Evolutionary conservation across 2,329 filamentous ascomycete genomes (phyloP).

Genomic region (Emmonsia crescens): DNA sequence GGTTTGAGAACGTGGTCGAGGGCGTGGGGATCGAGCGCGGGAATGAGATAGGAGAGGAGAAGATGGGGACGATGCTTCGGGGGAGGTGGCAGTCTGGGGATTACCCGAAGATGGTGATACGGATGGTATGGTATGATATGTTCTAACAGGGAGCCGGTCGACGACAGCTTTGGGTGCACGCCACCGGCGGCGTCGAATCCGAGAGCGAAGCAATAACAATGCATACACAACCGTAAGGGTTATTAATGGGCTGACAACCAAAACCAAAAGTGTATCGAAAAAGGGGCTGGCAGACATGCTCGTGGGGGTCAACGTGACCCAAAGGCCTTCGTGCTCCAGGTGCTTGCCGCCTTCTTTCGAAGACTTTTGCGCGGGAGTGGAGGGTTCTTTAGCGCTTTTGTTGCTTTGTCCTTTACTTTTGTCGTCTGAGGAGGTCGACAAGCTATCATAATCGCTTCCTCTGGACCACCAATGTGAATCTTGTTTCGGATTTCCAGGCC

Average conservation of each 20-base stretch:
- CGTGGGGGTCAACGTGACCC: constrained; percentile 91
- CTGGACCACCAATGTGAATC: constrained; percentile 26
- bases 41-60: constrained; percentile 58
- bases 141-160: constrained; percentile 85
- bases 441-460: neutral
- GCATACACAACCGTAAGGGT: constrained; percentile 90
- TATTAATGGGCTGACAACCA: constrained; percentile 89
- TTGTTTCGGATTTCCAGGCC: constrained; percentile 8
- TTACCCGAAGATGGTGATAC: constrained; percentile 47
- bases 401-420: constrained; percentile 9
- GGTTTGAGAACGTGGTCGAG: constrained; percentile 31
- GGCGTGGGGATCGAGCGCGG: constrained; percentile 20
- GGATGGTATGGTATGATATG: constrained; percentile 73
- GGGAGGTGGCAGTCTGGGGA: constrained; percentile 49
- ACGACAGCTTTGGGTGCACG: constrained; percentile 95
- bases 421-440: neutral
- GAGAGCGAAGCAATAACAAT: constrained; percentile 72
- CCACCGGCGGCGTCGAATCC: constrained; percentile 83
- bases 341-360: constrained; percentile 21
- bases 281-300: constrained; percentile 82
- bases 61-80: constrained; percentile 56
- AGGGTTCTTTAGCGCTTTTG: constrained; percentile 9
- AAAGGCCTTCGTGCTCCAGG: constrained; percentile 63
- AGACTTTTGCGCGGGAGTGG: constrained; percentile 7
- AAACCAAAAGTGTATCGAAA: constrained; percentile 88